Evolutionary conservation across 2,329 filamentous ascomycete genomes (phyloP).

Genomic region (Apiospora kogelbergensis): DNA sequence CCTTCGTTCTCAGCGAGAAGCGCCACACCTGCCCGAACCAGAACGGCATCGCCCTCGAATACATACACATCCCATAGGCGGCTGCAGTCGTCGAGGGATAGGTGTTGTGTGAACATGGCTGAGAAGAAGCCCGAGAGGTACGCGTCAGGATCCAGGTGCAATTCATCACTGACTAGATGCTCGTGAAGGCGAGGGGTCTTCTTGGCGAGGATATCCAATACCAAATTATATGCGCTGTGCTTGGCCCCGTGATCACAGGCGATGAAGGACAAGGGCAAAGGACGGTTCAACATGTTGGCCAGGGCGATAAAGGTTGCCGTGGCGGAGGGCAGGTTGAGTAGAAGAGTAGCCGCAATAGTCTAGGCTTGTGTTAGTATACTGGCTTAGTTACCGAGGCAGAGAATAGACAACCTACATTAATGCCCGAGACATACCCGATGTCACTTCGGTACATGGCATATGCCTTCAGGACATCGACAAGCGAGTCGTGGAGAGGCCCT

Average conservation of each 20-base stretch:
- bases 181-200: slow-evolving; percentile 65
- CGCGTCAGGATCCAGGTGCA: slow-evolving; percentile 45
- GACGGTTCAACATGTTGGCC: slow-evolving; percentile 75
- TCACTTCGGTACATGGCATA: slow-evolving; percentile 82
- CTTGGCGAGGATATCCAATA: slow-evolving; percentile 63
- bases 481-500: slow-evolving; percentile 64
- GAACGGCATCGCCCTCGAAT: slow-evolving; percentile 74
- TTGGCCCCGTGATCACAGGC: slow-evolving; percentile 69
- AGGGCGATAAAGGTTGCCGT: slow-evolving; percentile 68
- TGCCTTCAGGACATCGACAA: slow-evolving; percentile 73
- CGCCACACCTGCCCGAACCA: slow-evolving; percentile 71
- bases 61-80: slow-evolving; percentile 81
- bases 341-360: slow-evolving; percentile 71
- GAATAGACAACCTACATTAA: slow-evolving; percentile 58
- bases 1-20: slow-evolving; percentile 58
- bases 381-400: background rate
- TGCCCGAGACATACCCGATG: slow-evolving; percentile 74
- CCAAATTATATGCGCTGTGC: slow-evolving; percentile 65
- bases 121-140: slow-evolving; percentile 64
- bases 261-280: slow-evolving; percentile 74
- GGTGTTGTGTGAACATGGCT: slow-evolving; percentile 60
- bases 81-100: slow-evolving; percentile 69
- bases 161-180: slow-evolving; percentile 57
- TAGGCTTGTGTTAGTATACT: slow-evolving; percentile 30
- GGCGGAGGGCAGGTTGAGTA: slow-evolving; percentile 67